Evolutionary conservation across 1,284 basidiomycete genomes (phyloP), one percentile per base, ranked within the genome.

Genomic region (Cystobasidium sp.): DNA sequence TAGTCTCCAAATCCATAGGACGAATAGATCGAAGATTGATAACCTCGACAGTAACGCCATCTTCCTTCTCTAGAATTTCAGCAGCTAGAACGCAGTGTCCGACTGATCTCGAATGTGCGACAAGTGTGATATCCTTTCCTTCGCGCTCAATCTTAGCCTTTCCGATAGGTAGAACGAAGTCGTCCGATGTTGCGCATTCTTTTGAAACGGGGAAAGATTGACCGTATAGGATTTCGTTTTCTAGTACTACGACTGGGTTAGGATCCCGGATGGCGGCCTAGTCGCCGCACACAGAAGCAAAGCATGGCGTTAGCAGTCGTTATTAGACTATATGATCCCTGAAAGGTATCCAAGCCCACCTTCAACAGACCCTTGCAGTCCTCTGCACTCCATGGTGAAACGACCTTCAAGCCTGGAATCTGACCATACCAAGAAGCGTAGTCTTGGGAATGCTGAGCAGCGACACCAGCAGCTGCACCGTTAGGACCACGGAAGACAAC

Each of bases 401-500:
- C 88, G 76, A 99, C 97, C 86, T 99, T 99, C 79, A 99, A 87
- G 78, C 97, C 97, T 16, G 97, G 97, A 66, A 99, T 87, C 77
- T 90, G 90, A 70, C 95, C 97, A 83, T 99, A 99, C 74, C 80
- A 79, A 56, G 83, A 79, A 47, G 83, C 82, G 80, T 84, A 84
- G 79, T 84, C 84, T 80, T 84, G 84, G 49, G 84, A 84, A 79
- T 84, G 84, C 82, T 87, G 87, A 51, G 97, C 97, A 65, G 81
- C 97, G 71, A 99, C 97, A 87, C 97, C 97, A 74, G 94, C 86
- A 68, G 97, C 97, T 74, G 97, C 97, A 83, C 97, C 97, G 84
- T 99, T 99, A 76, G 97, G 97, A 75, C 97, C 97, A 85, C 97
- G 94, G 91, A 99, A 99, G 74, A 97, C 94, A 78, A 99, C 91